A percentile compares a stretch with the other conserved stretches of the same genome.
These are phyloP conservation scores for Phialophora verrucosa DNA, from an alignment of 2,329 filamentous ascomycete species.

Conservation along the genomic window DNA sequence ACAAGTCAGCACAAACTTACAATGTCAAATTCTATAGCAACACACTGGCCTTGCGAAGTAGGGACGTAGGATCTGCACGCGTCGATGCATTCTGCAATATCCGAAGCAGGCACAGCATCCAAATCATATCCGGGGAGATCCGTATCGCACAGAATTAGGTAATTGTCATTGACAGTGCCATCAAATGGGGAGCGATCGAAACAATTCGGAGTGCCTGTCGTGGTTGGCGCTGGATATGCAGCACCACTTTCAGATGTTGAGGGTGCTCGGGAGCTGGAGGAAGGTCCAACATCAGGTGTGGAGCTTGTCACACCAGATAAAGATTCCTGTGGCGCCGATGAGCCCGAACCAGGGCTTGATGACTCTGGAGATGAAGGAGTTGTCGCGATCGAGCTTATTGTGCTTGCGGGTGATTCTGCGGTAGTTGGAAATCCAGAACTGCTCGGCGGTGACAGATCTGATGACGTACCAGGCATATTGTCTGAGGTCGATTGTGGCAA, in stretches of 20 bases:
- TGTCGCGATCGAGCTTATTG: background rate
- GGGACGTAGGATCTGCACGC: constrained; percentile 28
- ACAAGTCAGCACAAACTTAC: constrained; percentile 14
- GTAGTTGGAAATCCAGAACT: background rate
- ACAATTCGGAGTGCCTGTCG: constrained; percentile 34
- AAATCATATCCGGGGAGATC: constrained; percentile 31
- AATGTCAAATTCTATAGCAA: constrained; percentile 33
- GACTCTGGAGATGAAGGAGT: background rate
- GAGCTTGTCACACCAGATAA: background rate
- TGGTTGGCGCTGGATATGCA: constrained; percentile 25
- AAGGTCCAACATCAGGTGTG: background rate
- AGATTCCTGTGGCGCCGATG: background rate
- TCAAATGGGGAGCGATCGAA: constrained; percentile 32
- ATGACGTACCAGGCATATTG: constrained; percentile 6
- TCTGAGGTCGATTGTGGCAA: constrained; percentile 16
- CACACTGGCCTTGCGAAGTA: constrained; percentile 24
- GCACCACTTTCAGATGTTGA: constrained; percentile 1
- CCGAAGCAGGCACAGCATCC: constrained; percentile 19
- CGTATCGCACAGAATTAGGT: constrained; percentile 33
- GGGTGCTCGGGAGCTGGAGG: constrained; percentile 8
- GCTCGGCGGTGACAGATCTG: background rate
- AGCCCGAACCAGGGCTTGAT: background rate
- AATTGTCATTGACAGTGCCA: constrained; percentile 31
- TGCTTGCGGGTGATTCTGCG: background rate
- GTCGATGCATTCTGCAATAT: constrained; percentile 33